Percentiles rank a stretch among this genome's conserved stretches.
These are phyloP conservation scores for Gastrodia elata DNA, from an alignment of 106 monocot genomes.

Conservation along the genomic window DNA sequence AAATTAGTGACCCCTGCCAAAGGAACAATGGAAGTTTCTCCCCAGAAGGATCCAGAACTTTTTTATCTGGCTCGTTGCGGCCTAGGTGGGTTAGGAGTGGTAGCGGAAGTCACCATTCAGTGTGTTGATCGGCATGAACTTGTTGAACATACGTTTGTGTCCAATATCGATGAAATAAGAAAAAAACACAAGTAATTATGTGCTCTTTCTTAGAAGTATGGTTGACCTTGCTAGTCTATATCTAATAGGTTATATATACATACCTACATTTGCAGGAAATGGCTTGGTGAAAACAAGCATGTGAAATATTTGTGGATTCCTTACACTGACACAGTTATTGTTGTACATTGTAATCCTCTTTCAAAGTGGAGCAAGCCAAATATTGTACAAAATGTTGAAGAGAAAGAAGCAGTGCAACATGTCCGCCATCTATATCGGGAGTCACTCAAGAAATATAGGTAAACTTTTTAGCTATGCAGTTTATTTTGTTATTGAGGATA, in stretches of 20 bases:
- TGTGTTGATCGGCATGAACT: slow-evolving; percentile 94
- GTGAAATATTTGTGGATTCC: slow-evolving; percentile 95
- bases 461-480: slow-evolving; percentile 2
- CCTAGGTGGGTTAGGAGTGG: slow-evolving; percentile 88
- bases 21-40: slow-evolving; percentile 82
- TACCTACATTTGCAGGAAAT: slow-evolving; percentile 58
- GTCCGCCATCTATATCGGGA: slow-evolving; percentile 60
- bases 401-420: slow-evolving; percentile 79
- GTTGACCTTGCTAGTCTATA: background rate
- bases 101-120: slow-evolving; percentile 89
- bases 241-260: background rate
- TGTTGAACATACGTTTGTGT: slow-evolving; percentile 91
- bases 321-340: slow-evolving; percentile 81
- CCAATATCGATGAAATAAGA: slow-evolving; percentile 59
- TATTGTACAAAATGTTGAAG: slow-evolving; percentile 45
- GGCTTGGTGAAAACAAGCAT: slow-evolving; percentile 90
- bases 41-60: slow-evolving; percentile 73
- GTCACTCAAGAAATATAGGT: slow-evolving; percentile 71
- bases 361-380: slow-evolving; percentile 70
- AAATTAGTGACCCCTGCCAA: slow-evolving; percentile 89
- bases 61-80: slow-evolving; percentile 93
- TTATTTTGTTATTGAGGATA: background rate
- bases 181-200: slow-evolving; percentile 85
- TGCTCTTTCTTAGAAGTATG: background rate
- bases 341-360: slow-evolving; percentile 80